phyloP scores from a whole-genome alignment of 257 asterid genomes.

The Solanum clarkiae region DNA sequence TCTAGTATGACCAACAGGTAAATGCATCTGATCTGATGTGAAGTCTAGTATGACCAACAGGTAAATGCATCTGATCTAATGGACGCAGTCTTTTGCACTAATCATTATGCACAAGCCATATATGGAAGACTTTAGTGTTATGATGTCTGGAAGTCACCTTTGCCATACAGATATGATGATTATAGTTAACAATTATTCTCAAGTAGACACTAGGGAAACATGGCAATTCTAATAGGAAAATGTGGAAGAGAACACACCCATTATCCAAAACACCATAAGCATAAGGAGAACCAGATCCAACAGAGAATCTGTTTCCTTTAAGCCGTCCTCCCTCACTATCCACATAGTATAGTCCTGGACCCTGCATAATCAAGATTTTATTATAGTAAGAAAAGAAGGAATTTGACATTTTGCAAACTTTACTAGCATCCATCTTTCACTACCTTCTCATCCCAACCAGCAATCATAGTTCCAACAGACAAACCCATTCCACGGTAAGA shows the following conservation, averaged over 20 bases:
- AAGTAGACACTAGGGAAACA: not conserved
- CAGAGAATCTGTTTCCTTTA: conserved; percentile 88
- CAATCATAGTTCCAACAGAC: conserved; percentile 95
- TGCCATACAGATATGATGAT: not conserved
- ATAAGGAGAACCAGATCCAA: conserved; percentile 97
- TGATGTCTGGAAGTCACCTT: not conserved
- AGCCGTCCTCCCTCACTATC: conserved; percentile 98
- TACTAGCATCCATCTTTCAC: not conserved
- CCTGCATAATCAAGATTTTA: conserved; percentile 31
- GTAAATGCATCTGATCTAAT: not conserved
- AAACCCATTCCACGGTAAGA: conserved; percentile 96
- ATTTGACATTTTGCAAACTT: not conserved
- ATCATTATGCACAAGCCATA: not conserved
- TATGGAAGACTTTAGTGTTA: too few relatives aligned
- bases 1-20: not conserved
- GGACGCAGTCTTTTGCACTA: not conserved
- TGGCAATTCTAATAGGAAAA: not conserved
- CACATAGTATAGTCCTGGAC: conserved; percentile 88
- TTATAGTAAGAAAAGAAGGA: not conserved
- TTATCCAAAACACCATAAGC: conserved; percentile 93
- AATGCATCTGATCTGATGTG: not conserved
- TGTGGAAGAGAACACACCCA: conserved; percentile 35
- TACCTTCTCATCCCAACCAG: conserved; percentile 99
- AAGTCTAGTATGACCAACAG: not conserved
- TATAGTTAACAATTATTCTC: not conserved